Conservation (phyloP, 73 alveolate species). For the Paramecium bursaria region DNA sequence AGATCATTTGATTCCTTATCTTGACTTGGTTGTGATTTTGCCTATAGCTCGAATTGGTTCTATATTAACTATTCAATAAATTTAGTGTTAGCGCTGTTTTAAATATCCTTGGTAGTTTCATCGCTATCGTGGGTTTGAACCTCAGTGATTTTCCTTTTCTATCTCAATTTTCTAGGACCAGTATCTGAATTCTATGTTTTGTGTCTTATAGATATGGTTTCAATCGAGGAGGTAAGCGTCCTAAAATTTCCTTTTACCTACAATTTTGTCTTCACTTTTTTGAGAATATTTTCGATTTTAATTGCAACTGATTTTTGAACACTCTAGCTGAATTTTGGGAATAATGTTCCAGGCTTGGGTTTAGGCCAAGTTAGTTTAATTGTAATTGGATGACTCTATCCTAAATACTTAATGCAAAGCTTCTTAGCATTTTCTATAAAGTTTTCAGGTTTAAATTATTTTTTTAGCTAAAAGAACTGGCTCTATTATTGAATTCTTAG, state of each 20-base stretch:
- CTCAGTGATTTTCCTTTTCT: too few species aligned
- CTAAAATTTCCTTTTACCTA: not conserved
- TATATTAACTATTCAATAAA: too few species aligned
- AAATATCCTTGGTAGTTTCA: too few species aligned
- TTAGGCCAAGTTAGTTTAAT: not conserved
- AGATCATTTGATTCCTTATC: too few species aligned
- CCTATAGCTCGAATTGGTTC: too few species aligned
- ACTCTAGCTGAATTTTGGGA: not conserved
- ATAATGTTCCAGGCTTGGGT: not conserved
- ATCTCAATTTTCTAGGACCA: too few species aligned
- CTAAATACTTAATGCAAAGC: constrained; percentile 12
- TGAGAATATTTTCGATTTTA: not conserved
- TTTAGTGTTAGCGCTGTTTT: too few species aligned
- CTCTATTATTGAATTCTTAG: not conserved
- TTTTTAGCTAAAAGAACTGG: not conserved
- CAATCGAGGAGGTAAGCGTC: not conserved
- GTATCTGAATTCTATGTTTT: not conserved
- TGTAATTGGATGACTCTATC: not conserved
- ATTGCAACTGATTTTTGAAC: not conserved
- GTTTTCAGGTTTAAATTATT: not conserved
- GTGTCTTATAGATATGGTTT: constrained; percentile 7
- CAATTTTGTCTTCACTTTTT: too few species aligned
- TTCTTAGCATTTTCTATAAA: constrained; percentile 44
- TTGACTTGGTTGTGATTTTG: too few species aligned
- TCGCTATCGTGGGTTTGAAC: too few species aligned